Evolutionary conservation across 2,329 filamentous ascomycete species (phyloP).

Genomic region (Cercospora sp.): DNA sequence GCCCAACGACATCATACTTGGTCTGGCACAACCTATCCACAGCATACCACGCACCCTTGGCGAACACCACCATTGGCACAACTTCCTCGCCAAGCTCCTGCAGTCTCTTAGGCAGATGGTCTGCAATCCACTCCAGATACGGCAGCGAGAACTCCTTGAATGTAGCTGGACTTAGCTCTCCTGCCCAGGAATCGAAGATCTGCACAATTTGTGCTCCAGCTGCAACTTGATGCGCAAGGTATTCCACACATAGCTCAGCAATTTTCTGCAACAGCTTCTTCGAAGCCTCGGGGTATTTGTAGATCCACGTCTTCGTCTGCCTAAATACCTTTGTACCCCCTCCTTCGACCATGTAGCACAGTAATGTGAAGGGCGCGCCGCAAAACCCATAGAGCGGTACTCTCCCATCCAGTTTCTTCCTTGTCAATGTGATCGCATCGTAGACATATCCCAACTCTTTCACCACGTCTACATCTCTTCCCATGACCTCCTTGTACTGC

Average conservation of each 20-base stretch:
- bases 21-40: constrained; percentile 82
- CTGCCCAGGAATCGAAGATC: constrained; percentile 98
- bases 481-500: constrained; percentile 78
- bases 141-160: constrained; percentile 86
- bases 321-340: constrained; percentile 94
- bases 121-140: constrained; percentile 79
- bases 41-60: constrained; percentile 96
- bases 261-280: constrained; percentile 87
- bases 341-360: constrained; percentile 99
- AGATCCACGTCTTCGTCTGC: constrained; percentile 95
- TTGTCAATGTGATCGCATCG: constrained; percentile 86
- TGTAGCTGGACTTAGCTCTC: constrained; percentile 79
- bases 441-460: constrained; percentile 91
- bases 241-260: constrained; percentile 89
- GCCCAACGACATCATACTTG: constrained; percentile 88
- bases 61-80: constrained; percentile 97
- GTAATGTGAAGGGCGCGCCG: constrained; percentile 91
- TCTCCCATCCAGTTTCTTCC: constrained; percentile 80
- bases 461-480: constrained; percentile 77
- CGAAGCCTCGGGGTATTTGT: constrained; percentile 77
- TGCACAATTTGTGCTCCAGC: constrained; percentile 94
- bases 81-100: constrained; percentile 71
- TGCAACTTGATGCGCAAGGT: constrained; percentile 85
- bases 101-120: constrained; percentile 73
- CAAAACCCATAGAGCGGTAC: constrained; percentile 96